These are phyloP conservation scores for Boletus tomentosulus DNA, from an alignment of 768 basidiomycete genomes.

Conservation along the genomic window DNA sequence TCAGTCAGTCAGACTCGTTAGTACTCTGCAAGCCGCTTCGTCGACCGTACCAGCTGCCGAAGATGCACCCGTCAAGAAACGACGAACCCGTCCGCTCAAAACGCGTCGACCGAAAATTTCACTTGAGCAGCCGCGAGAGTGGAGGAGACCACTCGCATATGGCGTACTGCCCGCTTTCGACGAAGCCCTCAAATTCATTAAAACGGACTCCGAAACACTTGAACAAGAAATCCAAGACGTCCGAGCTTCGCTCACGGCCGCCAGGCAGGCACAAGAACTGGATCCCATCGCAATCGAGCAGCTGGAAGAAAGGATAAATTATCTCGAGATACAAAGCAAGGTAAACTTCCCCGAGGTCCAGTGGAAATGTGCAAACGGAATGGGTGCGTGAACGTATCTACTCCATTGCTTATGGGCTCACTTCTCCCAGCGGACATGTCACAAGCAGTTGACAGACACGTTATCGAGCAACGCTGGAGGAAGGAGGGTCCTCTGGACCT, in stretches of 20 bases:
- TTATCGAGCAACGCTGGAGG: slow-evolving; percentile 82
- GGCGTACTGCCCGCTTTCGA: slow-evolving; percentile 81
- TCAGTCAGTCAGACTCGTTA: slow-evolving; percentile 2
- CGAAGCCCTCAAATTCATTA: slow-evolving; percentile 70
- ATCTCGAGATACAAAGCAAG: slow-evolving; percentile 75
- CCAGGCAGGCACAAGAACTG: slow-evolving; percentile 23
- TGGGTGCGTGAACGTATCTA: slow-evolving; percentile 49
- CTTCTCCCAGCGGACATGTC: slow-evolving; percentile 54
- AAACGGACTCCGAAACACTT: slow-evolving; percentile 52
- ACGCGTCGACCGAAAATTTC: slow-evolving; percentile 51
- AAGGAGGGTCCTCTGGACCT: slow-evolving; percentile 80
- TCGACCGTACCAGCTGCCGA: slow-evolving; percentile 1
- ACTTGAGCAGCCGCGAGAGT: slow-evolving; percentile 49
- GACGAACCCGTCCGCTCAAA: slow-evolving; percentile 16
- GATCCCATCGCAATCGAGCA: slow-evolving; percentile 12
- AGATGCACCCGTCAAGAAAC: slow-evolving; percentile 1
- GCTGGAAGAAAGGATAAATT: slow-evolving; percentile 46
- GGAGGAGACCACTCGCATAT: slow-evolving; percentile 57
- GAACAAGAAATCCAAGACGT: slow-evolving; percentile 29
- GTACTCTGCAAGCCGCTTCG: slow-evolving; percentile 10
- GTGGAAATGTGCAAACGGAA: slow-evolving; percentile 75
- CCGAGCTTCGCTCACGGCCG: slow-evolving; percentile 15
- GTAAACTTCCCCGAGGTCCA: slow-evolving; percentile 81
- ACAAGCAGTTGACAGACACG: slow-evolving; percentile 68
- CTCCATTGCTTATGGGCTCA: not conserved